Base-by-base conservation (phyloP, 768 basidiomycete genomes). In the Hydnum rufescens region DNA sequence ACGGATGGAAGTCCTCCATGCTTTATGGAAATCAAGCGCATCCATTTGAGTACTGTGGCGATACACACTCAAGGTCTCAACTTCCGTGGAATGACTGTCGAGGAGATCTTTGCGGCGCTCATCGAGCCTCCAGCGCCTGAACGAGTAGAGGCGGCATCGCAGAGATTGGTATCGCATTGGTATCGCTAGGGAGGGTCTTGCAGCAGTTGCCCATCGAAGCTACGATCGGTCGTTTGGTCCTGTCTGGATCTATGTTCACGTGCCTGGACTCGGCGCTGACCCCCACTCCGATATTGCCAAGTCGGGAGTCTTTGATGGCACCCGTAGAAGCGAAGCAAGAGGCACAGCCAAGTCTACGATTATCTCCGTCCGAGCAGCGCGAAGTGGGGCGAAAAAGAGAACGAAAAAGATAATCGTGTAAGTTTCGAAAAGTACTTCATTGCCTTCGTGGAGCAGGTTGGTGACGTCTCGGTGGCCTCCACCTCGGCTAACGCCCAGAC, bases 61-160 rank as follows among this genome's bases (percentile, higher is more conserved):
- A 96, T 96, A 90, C 90, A 90, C 62, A 76, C 95, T 64, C 93
- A 93, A 61, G 89, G 88, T 5, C 73, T 95, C 32, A 79, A 87
- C 62, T 82, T 95, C 62, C 84, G 86, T 4, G 77, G 75, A 42
- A 77, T 89, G 77, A 66, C 76, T 26, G 84, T 42, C 30, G 83
- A 92, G 60, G 82, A 92, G 55, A 88, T 95, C 22, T 71, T 96
- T 32, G 77, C 75, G 1, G 78, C 75, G 6, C 73, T 81, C 8
- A 95, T 95, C 52, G 90, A 96, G 62, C 82, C 92, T 16, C 92
- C 92, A n/a, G 76, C 74, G 32, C 65, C 74, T 1, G 73, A 74
- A 32, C 80, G 86, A 22, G 80, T 96, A 31, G 67, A 66, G 8
- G 79, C 85, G 47, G 92, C 90, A 1, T 79, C 90, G 70, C 73